phyloP scores from a whole-genome alignment of 177 flowering plant species.

The Telopea speciosissima region DNA sequence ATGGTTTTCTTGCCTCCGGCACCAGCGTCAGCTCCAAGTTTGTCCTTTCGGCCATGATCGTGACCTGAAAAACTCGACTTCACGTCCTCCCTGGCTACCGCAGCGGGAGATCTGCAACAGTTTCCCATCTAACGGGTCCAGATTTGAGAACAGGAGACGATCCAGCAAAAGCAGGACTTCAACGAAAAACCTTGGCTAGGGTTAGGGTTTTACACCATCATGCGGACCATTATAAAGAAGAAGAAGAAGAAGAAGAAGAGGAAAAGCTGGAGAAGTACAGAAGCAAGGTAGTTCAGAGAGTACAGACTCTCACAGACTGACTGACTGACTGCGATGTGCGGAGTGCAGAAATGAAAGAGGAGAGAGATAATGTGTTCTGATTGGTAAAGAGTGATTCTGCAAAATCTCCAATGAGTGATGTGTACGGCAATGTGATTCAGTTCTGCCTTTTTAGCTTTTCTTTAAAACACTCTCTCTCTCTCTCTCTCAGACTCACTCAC shows the following conservation, averaged over 20 bases:
- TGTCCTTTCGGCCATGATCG: constrained; percentile 7
- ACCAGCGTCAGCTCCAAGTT: not conserved
- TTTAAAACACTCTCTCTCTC: not conserved
- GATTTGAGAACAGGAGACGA: not conserved
- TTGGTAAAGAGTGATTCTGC: constrained; percentile 1
- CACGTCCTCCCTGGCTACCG: constrained; percentile 21
- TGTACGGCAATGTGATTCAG: constrained; percentile 10
- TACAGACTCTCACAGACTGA: not conserved
- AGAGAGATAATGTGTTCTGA: not conserved
- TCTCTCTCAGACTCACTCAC: not conserved
- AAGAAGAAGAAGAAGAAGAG: not conserved
- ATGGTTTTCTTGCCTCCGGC: constrained; percentile 12
- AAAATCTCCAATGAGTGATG: not conserved
- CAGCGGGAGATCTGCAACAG: constrained; percentile 23
- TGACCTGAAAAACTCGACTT: constrained; percentile 11
- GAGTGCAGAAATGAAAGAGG: not conserved
- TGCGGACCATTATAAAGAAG: not conserved
- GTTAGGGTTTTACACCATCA: constrained; percentile 4
- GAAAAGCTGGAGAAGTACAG: not conserved
- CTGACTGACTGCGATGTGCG: no score
- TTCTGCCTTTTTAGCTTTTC: not conserved
- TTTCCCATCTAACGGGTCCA: constrained; percentile 16
- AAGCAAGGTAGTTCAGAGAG: not conserved
- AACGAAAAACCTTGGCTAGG: constrained; percentile 6
- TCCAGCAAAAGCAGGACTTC: no score